Base-by-base conservation (phyloP, 345 rosid genomes). In the Brassica carinata region DNA sequence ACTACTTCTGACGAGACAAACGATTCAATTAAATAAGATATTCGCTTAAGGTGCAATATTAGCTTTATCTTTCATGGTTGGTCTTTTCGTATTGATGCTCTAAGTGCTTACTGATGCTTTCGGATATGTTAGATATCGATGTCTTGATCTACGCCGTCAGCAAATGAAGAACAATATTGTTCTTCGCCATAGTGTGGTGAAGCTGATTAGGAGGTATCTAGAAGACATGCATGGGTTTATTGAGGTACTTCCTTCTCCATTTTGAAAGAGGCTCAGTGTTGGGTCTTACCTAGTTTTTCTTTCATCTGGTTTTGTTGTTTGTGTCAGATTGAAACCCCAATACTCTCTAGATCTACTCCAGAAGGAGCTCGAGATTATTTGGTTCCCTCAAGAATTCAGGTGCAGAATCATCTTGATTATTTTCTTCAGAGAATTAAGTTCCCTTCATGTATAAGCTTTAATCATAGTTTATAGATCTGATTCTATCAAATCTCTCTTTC, bases 381-480 rank as follows among this genome's bases (percentile, higher is more conserved):
- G 83, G 99, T 96, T 8, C 99, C 99, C 70, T 93, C 97, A 17
- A 92, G 97, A 90, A 82, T 93, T 90, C 98, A 93, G 98, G 99
- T 93, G 88, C 78, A 75, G 26, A 23, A 31, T 18, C 33, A 71
- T 61, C 73, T 11, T 69, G 17, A 34, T 61, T 69, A 14, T 29
- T 7, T 57, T 30, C 69, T 30, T 53, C 8, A 59, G 62, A 65
- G 77, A 59, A 57, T 64, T 7, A 4, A 68, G 23, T 30, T 18
- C 57, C 18, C 38, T 15, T 71, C 31, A 15, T 55, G 51, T 70
- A 64, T 69, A 70, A 79, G 67, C 75, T 72, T 77, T 79, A 10
- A 71, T 33, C 72, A 76, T 79, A 78, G 80, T 58, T 73, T 72
- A 58, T 63, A 34, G 38, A 61, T 79, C 79, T 88, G 84, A 88